A percentile compares a stretch with the other conserved stretches of the same genome.
These are phyloP conservation scores for Solanum chilense DNA, from an alignment of 257 asterid species.

Conservation along the genomic window DNA sequence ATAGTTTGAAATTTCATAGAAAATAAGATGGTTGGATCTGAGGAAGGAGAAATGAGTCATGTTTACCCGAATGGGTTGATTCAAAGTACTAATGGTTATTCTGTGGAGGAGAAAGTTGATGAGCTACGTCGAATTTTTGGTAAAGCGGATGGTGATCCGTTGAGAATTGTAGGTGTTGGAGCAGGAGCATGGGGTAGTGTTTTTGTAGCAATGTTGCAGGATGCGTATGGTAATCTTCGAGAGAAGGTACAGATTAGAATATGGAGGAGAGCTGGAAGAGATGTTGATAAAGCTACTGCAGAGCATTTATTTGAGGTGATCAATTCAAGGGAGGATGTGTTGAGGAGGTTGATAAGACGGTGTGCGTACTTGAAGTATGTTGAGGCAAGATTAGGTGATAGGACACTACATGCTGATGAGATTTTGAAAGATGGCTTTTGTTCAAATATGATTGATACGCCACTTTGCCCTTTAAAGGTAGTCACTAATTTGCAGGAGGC, in stretches of 20 bases:
- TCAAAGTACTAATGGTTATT: conserved; percentile 32
- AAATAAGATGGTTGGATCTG: conserved; percentile 39
- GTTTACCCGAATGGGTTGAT: conserved; percentile 29
- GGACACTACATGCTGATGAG: conserved; percentile 76
- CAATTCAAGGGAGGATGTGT: conserved; percentile 78
- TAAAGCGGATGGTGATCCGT: conserved; percentile 50
- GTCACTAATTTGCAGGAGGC: conserved; percentile 95
- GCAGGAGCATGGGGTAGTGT: conserved; percentile 96
- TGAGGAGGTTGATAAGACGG: conserved; percentile 72
- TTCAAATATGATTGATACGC: conserved; percentile 81
- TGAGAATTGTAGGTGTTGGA: conserved; percentile 75
- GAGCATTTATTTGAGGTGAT: conserved; percentile 77
- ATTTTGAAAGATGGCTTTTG: conserved; percentile 84
- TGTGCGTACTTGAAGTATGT: conserved; percentile 81
- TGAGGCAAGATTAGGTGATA: conserved; percentile 82
- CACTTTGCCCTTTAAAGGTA: conserved; percentile 82
- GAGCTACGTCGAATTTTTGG: conserved; percentile 51
- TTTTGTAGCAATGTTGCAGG: conserved; percentile 80
- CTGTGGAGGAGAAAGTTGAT: conserved; percentile 55
- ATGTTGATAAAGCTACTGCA: conserved; percentile 60
- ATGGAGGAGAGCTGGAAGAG: conserved; percentile 74
- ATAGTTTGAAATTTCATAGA: neutral
- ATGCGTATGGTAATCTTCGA: conserved; percentile 58
- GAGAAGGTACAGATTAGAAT: conserved; percentile 67
- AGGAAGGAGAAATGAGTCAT: conserved; percentile 18